Conservation (phyloP, 805 yeast genomes). For the Saccharomycopsis sp. region DNA sequence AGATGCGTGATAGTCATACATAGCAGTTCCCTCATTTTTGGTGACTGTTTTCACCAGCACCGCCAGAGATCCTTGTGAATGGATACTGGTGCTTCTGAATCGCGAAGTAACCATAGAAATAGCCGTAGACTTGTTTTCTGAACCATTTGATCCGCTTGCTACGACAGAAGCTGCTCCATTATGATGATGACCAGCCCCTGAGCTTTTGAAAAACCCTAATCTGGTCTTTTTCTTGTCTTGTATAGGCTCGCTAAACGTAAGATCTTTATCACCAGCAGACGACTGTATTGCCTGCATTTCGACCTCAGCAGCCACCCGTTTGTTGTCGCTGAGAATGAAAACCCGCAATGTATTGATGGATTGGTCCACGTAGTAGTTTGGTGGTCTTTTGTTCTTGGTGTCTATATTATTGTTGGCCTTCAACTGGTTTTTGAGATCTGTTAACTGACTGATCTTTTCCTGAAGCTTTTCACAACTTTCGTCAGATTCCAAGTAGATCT, state of each 20-base stretch:
- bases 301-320: slow-evolving; percentile 71
- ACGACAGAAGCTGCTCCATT: neutral
- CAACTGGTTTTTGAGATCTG: slow-evolving; percentile 28
- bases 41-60: slow-evolving; percentile 25
- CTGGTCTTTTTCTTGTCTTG: slow-evolving; percentile 58
- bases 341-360: slow-evolving; percentile 41
- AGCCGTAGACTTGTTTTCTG: neutral
- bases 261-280: slow-evolving; percentile 70
- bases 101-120: neutral
- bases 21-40: slow-evolving; percentile 36
- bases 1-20: slow-evolving; percentile 57
- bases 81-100: slow-evolving; percentile 33
- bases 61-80: slow-evolving; percentile 19
- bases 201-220: slow-evolving; percentile 31
- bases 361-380: slow-evolving; percentile 32
- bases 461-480: slow-evolving; percentile 22
- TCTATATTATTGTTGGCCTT: slow-evolving; percentile 46
- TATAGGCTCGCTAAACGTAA: slow-evolving; percentile 46
- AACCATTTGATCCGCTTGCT: neutral
- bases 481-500: slow-evolving; percentile 26
- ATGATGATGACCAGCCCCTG: slow-evolving; percentile 9
- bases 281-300: slow-evolving; percentile 85
- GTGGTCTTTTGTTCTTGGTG: slow-evolving; percentile 3
- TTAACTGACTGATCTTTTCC: slow-evolving; percentile 23
- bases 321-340: slow-evolving; percentile 68